Evolutionary conservation across 371 early-diverging fungal species (phyloP).

Genomic region (Catenaria anguillulae): DNA sequence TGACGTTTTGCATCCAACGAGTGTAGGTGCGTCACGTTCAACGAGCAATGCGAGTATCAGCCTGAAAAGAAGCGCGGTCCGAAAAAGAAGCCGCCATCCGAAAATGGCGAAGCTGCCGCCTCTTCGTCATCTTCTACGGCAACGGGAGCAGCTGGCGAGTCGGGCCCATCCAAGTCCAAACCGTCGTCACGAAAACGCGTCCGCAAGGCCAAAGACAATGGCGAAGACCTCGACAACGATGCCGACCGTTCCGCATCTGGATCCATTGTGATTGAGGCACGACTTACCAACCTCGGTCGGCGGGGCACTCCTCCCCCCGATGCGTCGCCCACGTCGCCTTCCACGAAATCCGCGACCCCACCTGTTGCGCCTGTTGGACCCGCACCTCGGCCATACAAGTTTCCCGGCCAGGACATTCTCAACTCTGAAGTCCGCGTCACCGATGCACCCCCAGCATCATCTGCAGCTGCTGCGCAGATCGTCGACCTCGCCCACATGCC

Average conservation of each 20-base stretch:
- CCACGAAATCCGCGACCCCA: neutral
- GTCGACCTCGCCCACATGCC: neutral
- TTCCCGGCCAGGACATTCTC: neutral
- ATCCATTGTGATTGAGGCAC: no score
- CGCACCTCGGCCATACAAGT: neutral
- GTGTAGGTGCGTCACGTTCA: neutral
- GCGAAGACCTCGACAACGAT: no score
- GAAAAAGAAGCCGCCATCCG: neutral
- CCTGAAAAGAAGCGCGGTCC: conserved; percentile 3
- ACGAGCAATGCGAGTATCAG: neutral
- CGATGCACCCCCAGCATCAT: neutral
- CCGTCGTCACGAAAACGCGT: neutral
- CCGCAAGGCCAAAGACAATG: neutral
- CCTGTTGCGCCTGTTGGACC: neutral
- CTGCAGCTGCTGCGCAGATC: neutral
- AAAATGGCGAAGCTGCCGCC: no score
- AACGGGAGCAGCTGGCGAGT: no score
- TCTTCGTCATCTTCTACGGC: no score
- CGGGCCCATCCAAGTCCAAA: neutral
- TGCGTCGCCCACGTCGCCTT: neutral
- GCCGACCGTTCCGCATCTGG: no score
- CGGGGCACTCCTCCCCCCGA: no score
- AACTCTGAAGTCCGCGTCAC: neutral
- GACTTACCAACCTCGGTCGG: neutral
- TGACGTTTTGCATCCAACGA: neutral